phyloP scores from a whole-genome alignment of 768 basidiomycete genomes.

The Coprinopsis sp. region DNA sequence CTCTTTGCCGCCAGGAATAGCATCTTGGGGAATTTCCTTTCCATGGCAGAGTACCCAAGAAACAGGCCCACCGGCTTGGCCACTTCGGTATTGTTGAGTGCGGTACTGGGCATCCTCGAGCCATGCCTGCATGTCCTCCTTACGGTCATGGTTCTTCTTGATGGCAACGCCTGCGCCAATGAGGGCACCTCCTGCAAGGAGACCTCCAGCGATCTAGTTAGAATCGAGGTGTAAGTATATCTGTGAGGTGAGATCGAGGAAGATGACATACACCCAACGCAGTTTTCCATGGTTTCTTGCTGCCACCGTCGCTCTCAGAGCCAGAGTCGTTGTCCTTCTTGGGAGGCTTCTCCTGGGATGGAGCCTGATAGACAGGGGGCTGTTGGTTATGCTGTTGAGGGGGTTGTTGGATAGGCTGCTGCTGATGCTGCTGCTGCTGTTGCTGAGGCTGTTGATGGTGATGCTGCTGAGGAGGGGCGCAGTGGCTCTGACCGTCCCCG shows the following conservation, averaged over 20 bases:
- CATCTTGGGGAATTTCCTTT: constrained; percentile 51
- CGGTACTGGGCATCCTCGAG: constrained; percentile 50
- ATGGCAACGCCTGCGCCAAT: constrained; percentile 48
- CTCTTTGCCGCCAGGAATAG: constrained; percentile 56
- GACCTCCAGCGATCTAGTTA: constrained; percentile 57
- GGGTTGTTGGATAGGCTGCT: constrained; percentile 24
- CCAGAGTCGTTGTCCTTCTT: constrained; percentile 7
- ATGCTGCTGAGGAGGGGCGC: constrained; percentile 24
- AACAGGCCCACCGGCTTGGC: constrained; percentile 42
- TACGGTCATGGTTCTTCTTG: constrained; percentile 53
- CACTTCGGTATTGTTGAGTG: constrained; percentile 41
- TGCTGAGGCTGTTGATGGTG: constrained; percentile 23
- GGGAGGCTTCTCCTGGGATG: background rate
- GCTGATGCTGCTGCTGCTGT: constrained; percentile 25
- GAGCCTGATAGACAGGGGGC: constrained; percentile 13
- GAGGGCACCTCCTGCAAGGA: constrained; percentile 49
- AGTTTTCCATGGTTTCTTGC: constrained; percentile 14
- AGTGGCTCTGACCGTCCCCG: constrained; percentile 13
- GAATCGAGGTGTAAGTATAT: constrained; percentile 1
- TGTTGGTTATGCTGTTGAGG: constrained; percentile 24
- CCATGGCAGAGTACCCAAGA: constrained; percentile 64
- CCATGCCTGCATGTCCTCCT: constrained; percentile 67
- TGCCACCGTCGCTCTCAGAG: constrained; percentile 35
- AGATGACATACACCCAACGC: constrained; percentile 1
- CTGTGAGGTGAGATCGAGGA: background rate